Evolutionary conservation across 2,329 filamentous ascomycete species (phyloP).

Genomic region (Talaromyces sp.): DNA sequence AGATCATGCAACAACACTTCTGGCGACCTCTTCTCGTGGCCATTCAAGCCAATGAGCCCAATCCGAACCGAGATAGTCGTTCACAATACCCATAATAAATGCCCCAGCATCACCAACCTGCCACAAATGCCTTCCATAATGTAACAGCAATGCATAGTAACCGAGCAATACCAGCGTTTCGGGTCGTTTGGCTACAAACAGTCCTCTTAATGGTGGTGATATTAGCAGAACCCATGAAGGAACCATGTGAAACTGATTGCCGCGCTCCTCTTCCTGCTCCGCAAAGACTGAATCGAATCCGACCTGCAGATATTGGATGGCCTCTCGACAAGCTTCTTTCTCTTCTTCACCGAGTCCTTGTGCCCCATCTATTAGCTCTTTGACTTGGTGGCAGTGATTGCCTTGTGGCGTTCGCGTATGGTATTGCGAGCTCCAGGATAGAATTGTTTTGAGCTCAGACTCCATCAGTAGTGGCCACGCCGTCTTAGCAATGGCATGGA

Average conservation of each 20-base stretch:
- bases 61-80: constrained; percentile 10
- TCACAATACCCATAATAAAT: constrained; percentile 9
- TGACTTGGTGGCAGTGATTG: constrained; percentile 11
- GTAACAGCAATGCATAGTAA: constrained; percentile 12
- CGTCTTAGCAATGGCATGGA: constrained; percentile 12
- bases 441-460: constrained; percentile 10
- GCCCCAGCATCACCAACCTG: constrained; percentile 12
- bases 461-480: constrained; percentile 14
- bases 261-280: constrained; percentile 6
- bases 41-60: constrained; percentile 11
- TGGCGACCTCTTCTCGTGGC: constrained; percentile 5
- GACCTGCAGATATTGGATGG: constrained; percentile 12
- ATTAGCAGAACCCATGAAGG: constrained; percentile 7
- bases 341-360: not conserved
- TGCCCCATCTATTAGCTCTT: not conserved
- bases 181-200: constrained; percentile 9
- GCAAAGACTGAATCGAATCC: constrained; percentile 12
- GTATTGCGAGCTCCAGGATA: constrained; percentile 5
- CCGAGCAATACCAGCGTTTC: constrained; percentile 10
- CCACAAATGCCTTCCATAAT: constrained; percentile 9
- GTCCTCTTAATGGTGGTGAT: not conserved
- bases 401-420: constrained; percentile 6
- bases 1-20: not conserved
- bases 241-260: constrained; percentile 11
- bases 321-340: constrained; percentile 12